phyloP scores from a whole-genome alignment of 225 moss, liverwort and hornwort genomes.

The Takakia lepidozioides region DNA sequence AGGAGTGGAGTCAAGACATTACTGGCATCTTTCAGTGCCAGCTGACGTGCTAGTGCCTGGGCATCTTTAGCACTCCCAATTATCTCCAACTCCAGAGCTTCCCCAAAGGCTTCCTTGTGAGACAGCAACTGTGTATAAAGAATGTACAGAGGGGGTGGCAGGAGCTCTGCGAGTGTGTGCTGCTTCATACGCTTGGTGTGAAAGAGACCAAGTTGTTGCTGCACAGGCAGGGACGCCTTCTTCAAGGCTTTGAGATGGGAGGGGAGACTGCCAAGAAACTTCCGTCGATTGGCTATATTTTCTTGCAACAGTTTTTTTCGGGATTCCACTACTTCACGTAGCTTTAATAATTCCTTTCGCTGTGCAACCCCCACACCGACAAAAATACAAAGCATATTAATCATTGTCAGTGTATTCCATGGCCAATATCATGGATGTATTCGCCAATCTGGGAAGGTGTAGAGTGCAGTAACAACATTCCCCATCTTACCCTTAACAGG shows the following conservation, averaged over 20 bases:
- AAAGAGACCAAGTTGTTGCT: conserved; percentile 76
- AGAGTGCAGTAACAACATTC: no score
- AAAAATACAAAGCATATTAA: no score
- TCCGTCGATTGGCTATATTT: conserved; percentile 58
- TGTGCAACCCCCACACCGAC: no score
- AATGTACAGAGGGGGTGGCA: conserved; percentile 81
- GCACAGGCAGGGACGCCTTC: conserved; percentile 94
- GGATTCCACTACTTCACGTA: conserved; percentile 67
- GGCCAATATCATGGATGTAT: no score
- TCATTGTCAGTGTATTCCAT: no score
- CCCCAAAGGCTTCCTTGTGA: conserved; percentile 89
- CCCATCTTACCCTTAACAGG: no score
- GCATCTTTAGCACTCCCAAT: conserved; percentile 95
- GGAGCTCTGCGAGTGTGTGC: conserved; percentile 85
- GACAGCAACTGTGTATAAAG: conserved; percentile 75
- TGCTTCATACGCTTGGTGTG: conserved; percentile 94
- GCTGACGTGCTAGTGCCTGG: conserved; percentile 74
- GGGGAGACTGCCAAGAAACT: conserved; percentile 76
- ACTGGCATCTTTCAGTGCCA: conserved; percentile 76
- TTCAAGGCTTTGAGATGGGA: conserved; percentile 88
- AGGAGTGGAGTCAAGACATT: conserved; percentile 14
- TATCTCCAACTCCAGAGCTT: conserved; percentile 86
- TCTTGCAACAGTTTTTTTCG: conserved; percentile 86
- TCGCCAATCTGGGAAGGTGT: no score
- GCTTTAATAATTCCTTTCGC: conserved; percentile 90